phyloP scores from a whole-genome alignment of 75 land plant genomes.

The Pseudotsuga menziesii region DNA sequence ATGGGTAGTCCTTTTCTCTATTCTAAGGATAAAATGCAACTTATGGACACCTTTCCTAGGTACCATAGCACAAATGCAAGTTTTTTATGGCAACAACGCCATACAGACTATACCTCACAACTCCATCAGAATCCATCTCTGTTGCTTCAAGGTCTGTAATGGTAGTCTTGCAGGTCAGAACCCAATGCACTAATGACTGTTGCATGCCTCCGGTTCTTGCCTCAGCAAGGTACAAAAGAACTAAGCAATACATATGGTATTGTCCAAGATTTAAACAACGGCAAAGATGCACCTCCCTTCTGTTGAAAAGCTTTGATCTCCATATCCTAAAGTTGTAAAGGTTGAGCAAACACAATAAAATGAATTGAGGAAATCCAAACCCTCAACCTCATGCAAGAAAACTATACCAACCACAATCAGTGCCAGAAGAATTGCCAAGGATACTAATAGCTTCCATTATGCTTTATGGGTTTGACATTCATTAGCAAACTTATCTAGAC shows the following conservation, averaged over 20 bases:
- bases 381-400: conserved; percentile 48
- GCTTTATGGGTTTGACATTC: no score
- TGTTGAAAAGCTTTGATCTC: conserved; percentile 79
- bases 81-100: background rate
- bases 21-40: background rate
- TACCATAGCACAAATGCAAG: background rate
- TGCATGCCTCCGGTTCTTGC: conserved; percentile 44
- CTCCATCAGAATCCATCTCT: conserved; percentile 72
- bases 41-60: background rate
- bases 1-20: background rate
- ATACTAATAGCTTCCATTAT: no score
- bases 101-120: conserved; percentile 49
- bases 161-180: conserved; percentile 57
- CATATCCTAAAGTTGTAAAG: conserved; percentile 88
- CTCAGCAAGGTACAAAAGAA: conserved; percentile 74
- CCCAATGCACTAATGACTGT: conserved; percentile 60
- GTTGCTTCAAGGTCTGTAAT: conserved; percentile 70
- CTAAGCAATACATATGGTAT: conserved; percentile 75
- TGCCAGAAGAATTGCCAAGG: conserved; percentile 23
- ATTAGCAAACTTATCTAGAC: no score
- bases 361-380: conserved; percentile 57
- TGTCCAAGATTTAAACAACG: conserved; percentile 65
- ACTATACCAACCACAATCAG: conserved; percentile 48
- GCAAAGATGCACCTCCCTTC: conserved; percentile 68
- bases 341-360: conserved; percentile 90